Evolutionary conservation across 139 green algal genomes (phyloP), one percentile per base, ranked within the genome.

Genomic region (Tetratostichococcus sp.): DNA sequence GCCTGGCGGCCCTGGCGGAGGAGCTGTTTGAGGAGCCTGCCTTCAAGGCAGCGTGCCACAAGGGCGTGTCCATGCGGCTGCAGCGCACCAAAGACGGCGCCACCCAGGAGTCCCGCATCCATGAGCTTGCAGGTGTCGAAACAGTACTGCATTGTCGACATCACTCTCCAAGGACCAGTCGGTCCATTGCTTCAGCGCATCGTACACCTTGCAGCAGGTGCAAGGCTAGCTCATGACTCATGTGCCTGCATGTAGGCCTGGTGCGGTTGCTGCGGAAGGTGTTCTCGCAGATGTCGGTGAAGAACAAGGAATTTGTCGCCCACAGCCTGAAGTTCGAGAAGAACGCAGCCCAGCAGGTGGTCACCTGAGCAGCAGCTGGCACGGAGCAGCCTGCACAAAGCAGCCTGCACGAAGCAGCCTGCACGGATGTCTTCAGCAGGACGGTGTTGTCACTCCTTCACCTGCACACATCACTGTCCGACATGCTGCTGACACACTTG

Each of bases 71-170:
- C 43, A 83, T 79, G 66, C 85, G 91, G 80, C 85, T 96, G 79
- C 85, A 90, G 74, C 86, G 91, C 30, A 95, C 89, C 16, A 91
- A 87, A 71, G 88, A 96, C 35, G 91, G 91, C 1, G 90, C 91
- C 21, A 96, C 91, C 2, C 85, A 89, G 17, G 80, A 92, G 57
- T 91, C 85, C 19, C 83, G 89, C 33, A 94, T 96, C 22, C 68
- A 84, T 19, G 91, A 96, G 85, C 86, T 96, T 4, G 91, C 91
- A 77, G 88, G 85, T 89, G 30, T n/a, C n/a, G n/a, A n/a, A n/a
- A n/a, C n/a, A n/a, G n/a, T n/a, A n/a, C n/a, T n/a, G n/a, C n/a
- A n/a, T n/a, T n/a, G n/a, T n/a, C n/a, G n/a, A n/a, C n/a, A n/a
- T n/a, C n/a, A n/a, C n/a, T n/a, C n/a, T n/a, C n/a, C n/a, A n/a